Evolutionary conservation across 2,329 filamentous ascomycete species (phyloP).

Genomic region (Phialophora tarda): DNA sequence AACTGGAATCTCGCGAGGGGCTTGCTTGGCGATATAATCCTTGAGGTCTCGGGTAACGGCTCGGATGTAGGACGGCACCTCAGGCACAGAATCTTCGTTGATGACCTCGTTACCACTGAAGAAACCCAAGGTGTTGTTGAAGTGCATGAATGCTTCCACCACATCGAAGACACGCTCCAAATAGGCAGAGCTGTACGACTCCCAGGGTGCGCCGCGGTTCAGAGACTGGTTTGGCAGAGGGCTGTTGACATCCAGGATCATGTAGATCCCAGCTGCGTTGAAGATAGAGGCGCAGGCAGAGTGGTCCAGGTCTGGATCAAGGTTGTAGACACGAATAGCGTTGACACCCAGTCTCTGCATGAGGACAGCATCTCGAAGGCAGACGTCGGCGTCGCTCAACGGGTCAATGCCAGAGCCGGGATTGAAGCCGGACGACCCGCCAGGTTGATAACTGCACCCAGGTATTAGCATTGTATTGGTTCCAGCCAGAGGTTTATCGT

Average conservation of each 20-base stretch:
- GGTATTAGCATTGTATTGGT: conserved; percentile 25
- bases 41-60: conserved; percentile 71
- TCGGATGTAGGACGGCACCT: conserved; percentile 64
- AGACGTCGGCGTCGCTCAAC: conserved; percentile 62
- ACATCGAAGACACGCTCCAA: conserved; percentile 65
- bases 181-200: conserved; percentile 62
- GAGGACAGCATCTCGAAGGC: conserved; percentile 66
- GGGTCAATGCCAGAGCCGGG: conserved; percentile 58
- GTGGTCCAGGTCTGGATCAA: conserved; percentile 65
- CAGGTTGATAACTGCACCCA: conserved; percentile 63
- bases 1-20: conserved; percentile 64
- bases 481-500: neutral
- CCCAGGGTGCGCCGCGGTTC: conserved; percentile 60
- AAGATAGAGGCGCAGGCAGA: conserved; percentile 68
- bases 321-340: conserved; percentile 69
- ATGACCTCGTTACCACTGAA: conserved; percentile 73
- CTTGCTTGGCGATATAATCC: conserved; percentile 67
- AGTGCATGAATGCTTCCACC: conserved; percentile 70
- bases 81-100: conserved; percentile 62
- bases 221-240: conserved; percentile 62
- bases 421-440: conserved; percentile 64
- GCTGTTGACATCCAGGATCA: conserved; percentile 70
- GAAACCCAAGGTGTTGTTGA: conserved; percentile 69
- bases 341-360: conserved; percentile 69
- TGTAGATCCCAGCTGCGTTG: conserved; percentile 69